phyloP scores from a whole-genome alignment of 768 basidiomycete genomes.

The Gelatoporia subvermispora region DNA sequence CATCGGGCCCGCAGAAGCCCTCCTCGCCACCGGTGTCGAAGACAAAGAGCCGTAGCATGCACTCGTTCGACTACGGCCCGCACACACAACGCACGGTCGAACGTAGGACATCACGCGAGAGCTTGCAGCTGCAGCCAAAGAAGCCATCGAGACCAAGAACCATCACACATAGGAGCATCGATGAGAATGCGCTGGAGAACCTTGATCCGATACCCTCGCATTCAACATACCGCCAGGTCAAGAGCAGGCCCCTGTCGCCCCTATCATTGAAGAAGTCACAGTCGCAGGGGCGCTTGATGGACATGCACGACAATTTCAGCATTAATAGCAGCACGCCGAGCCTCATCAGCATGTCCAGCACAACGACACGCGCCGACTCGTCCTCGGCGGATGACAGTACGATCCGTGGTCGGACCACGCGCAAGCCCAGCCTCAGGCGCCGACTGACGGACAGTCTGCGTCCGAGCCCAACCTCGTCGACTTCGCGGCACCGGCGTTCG shows the following conservation, averaged over 20 bases:
- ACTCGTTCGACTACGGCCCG: conserved; percentile 12
- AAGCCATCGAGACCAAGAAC: conserved; percentile 31
- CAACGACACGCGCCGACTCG: background rate
- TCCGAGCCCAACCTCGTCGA: conserved; percentile 5
- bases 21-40: conserved; percentile 10
- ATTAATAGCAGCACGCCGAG: conserved; percentile 15
- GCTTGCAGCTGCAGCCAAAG: conserved; percentile 34
- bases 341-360: conserved; percentile 6
- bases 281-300: conserved; percentile 23
- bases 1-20: conserved; percentile 10
- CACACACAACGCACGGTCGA: conserved; percentile 11
- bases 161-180: conserved; percentile 4
- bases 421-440: conserved; percentile 23
- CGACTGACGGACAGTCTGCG: conserved; percentile 21
- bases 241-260: conserved; percentile 44
- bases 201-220: conserved; percentile 6
- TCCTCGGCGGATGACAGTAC: conserved; percentile 4
- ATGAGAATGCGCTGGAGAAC: conserved; percentile 5
- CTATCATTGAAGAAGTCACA: conserved; percentile 24
- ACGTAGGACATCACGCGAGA: conserved; percentile 35
- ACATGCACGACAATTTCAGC: conserved; percentile 7
- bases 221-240: conserved; percentile 33
- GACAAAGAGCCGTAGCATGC: conserved; percentile 12
- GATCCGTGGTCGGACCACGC: conserved; percentile 14
- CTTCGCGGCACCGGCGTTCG: conserved; percentile 19